These are phyloP conservation scores for Hyphopichia fennica DNA, from an alignment of 1,139 yeast genomes.

Conservation along the genomic window DNA sequence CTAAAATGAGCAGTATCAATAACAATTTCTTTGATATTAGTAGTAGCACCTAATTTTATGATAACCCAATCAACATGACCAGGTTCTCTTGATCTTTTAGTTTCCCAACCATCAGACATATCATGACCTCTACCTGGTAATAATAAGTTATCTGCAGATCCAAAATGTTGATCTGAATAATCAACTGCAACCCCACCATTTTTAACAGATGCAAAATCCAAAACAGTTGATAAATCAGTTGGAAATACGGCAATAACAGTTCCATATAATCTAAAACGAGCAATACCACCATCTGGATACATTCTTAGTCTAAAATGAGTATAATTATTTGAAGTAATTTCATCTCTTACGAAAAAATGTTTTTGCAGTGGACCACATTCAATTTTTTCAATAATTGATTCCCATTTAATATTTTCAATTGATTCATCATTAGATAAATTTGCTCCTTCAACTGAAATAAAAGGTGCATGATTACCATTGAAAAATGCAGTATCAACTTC, in stretches of 20 bases:
- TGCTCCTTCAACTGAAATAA: constrained; percentile 79
- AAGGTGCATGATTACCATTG: constrained; percentile 94
- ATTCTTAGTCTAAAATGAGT: constrained; percentile 82
- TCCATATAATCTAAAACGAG: constrained; percentile 88
- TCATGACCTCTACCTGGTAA: constrained; percentile 93
- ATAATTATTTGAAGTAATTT: constrained; percentile 58
- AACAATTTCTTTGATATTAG: constrained; percentile 57
- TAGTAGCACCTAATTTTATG: constrained; percentile 68
- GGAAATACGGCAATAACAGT: constrained; percentile 68
- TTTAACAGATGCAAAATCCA: constrained; percentile 80
- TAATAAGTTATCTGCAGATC: constrained; percentile 81
- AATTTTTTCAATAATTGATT: constrained; percentile 58
- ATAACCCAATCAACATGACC: constrained; percentile 93
- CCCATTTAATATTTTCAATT: constrained; percentile 52
- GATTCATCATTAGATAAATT: constrained; percentile 34
- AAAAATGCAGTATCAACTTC: constrained; percentile 93
- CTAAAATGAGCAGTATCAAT: constrained; percentile 92
- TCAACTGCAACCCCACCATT: constrained; percentile 88
- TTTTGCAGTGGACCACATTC: constrained; percentile 89
- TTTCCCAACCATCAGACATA: constrained; percentile 99
- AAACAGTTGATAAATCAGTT: constrained; percentile 36
- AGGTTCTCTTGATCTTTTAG: constrained; percentile 79
- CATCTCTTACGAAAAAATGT: constrained; percentile 72
- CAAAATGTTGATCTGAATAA: constrained; percentile 90
- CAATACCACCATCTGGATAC: constrained; percentile 98